Percentiles rank a stretch among this genome's conserved stretches.
Conservation (phyloP, 225 moss, liverwort and hornwort genomes). For the Anthoceros angustus region DNA sequence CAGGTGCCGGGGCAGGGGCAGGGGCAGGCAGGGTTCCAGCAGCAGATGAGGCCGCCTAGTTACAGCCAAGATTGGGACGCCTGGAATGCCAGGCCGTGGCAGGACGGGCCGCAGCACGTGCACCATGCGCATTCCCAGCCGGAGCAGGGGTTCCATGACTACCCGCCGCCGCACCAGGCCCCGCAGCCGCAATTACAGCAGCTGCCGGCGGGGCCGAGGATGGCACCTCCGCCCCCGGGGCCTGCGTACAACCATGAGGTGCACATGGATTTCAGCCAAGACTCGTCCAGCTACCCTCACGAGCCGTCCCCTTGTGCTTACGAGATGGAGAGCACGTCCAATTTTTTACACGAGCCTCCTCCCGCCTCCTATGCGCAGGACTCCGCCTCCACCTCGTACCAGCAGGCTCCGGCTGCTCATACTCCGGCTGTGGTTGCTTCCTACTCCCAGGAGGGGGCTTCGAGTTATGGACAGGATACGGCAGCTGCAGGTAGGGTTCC, state of each 20-base stretch:
- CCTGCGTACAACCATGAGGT: not conserved
- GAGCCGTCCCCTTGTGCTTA: slow-evolving; percentile 23
- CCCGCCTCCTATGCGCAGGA: slow-evolving; percentile 17
- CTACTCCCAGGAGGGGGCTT: slow-evolving; percentile 47
- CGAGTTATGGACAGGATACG: slow-evolving; percentile 50
- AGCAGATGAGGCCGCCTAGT: not conserved
- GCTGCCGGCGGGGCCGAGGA: too few relatives aligned
- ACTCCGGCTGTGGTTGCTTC: slow-evolving; percentile 46
- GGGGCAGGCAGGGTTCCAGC: not conserved
- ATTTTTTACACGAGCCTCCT: slow-evolving; percentile 21
- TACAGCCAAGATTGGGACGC: not conserved
- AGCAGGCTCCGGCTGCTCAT: slow-evolving; percentile 22
- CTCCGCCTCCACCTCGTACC: slow-evolving; percentile 19
- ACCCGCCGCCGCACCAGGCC: not conserved
- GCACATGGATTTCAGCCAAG: not conserved
- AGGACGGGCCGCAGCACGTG: not conserved
- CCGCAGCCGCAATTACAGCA: not conserved
- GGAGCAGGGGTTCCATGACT: not conserved
- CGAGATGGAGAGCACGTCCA: slow-evolving; percentile 36
- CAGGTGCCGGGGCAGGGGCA: not conserved
- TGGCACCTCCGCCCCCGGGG: not conserved
- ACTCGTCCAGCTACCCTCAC: slow-evolving; percentile 10
- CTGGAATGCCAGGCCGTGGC: slow-evolving; percentile 1
- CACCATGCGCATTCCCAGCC: not conserved
- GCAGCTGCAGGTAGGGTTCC: slow-evolving; percentile 40